A percentile compares a stretch with the other conserved stretches of the same genome.
Evolutionary conservation across 1,284 basidiomycete genomes (phyloP).

Genomic region (Vanrija sp.): DNA sequence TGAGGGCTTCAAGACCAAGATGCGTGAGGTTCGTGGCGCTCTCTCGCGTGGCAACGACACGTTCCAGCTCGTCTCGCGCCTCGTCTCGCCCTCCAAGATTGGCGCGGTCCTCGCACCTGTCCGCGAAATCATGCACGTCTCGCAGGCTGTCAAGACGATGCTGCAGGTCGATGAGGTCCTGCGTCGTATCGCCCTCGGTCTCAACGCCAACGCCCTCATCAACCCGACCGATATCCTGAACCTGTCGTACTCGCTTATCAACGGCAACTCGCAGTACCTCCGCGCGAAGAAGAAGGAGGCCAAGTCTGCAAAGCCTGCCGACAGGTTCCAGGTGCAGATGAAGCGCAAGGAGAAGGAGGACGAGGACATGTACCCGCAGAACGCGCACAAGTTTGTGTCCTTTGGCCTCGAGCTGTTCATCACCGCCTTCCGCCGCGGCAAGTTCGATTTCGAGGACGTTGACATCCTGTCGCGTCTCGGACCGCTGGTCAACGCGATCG

Average conservation of each 20-base stretch:
- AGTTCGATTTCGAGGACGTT: slow-evolving; percentile 77
- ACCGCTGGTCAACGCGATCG: slow-evolving; percentile 79
- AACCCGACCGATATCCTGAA: slow-evolving; percentile 68
- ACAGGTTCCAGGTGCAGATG: slow-evolving; percentile 69
- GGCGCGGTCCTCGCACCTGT: slow-evolving; percentile 74
- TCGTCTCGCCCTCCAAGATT: slow-evolving; percentile 70
- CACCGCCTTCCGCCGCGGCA: slow-evolving; percentile 77
- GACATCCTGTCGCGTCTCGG: slow-evolving; percentile 74
- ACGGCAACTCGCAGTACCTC: slow-evolving; percentile 78
- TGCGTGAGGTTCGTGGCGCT: slow-evolving; percentile 80
- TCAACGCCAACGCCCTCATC: slow-evolving; percentile 78
- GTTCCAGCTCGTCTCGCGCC: slow-evolving; percentile 72
- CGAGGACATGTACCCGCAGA: slow-evolving; percentile 71
- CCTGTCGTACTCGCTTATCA: slow-evolving; percentile 85
- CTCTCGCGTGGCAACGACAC: slow-evolving; percentile 76
- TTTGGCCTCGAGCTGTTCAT: slow-evolving; percentile 92
- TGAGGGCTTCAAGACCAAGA: slow-evolving; percentile 91
- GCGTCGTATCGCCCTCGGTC: slow-evolving; percentile 72
- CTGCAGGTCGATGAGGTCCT: slow-evolving; percentile 84
- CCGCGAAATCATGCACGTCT: slow-evolving; percentile 80
- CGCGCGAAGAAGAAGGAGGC: slow-evolving; percentile 42
- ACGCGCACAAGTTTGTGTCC: slow-evolving; percentile 77
- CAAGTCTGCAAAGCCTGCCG: slow-evolving; percentile 43
- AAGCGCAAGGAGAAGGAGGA: slow-evolving; percentile 63
- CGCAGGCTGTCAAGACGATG: slow-evolving; percentile 77